Base-by-base conservation (phyloP, 2,329 filamentous ascomycete species). In the Neonectria faginata region DNA sequence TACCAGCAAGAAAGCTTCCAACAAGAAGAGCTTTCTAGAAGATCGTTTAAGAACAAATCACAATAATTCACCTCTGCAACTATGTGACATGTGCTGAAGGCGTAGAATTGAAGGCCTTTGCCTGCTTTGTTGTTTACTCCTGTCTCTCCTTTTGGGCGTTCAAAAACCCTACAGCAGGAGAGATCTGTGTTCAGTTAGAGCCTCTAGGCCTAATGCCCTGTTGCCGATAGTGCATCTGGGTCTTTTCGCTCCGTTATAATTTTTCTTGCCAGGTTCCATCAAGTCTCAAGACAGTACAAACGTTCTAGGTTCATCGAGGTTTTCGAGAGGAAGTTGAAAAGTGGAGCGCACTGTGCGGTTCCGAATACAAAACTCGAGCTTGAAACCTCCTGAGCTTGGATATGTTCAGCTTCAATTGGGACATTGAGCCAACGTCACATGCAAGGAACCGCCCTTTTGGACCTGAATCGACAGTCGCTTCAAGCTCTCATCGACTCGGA, bases 261-360 rank as follows among this genome's bases (percentile, higher is more conserved):
- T 39, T 16, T 39, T 39, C 14, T 39, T 39, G 3, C 7, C 14
- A n/a, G 39, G n/a, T 20, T 42, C 39, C 8, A 18, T 18, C 39
- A 10, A 42, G n/a, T 42, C 36, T 10, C n/a, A n/a, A n/a, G n/a
- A n/a, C n/a, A n/a, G n/a, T n/a, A n/a, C n/a, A n/a, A n/a, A n/a
- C n/a, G n/a, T n/a, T n/a, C n/a, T n/a, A n/a, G n/a, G n/a, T n/a
- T n/a, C 22, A 6, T 27, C 5, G 20, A 12, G 22, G 44, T 25
- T 10, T 47, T 5, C 20, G 12, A 12, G 47, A 5, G 27, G 16
- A 50, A 50, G 9, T 33, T n/a, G 41, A 66, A 69, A 69, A 63
- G 71, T 48, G 71, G 71, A n/a, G 61, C 71, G 71, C 71, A 73
- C 71, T 73, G 71, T 73, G 63, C 48, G 20, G 65, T 61, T 57